Evolutionary conservation across 2,329 filamentous ascomycete species (phyloP).

Genomic region (Claviceps sp.): DNA sequence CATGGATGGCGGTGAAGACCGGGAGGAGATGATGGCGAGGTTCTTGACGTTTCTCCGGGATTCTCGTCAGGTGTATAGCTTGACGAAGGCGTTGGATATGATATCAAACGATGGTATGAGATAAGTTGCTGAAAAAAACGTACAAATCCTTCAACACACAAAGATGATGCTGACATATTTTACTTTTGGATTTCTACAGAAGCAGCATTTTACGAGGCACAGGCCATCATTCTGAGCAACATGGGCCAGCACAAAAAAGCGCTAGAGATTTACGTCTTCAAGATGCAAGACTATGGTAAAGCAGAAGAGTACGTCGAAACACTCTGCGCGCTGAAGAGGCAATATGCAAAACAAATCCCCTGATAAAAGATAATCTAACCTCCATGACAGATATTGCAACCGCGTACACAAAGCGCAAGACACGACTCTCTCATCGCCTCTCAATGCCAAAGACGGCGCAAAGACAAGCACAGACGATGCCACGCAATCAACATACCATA

Average conservation of each 20-base stretch:
- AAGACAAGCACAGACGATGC: constrained; percentile 31
- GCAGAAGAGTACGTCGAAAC: constrained; percentile 66
- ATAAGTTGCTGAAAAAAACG: too few species aligned
- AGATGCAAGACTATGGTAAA: constrained; percentile 72
- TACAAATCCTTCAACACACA: not conserved
- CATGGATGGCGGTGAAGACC: constrained; percentile 31
- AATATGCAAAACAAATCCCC: too few species aligned
- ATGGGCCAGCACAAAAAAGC: constrained; percentile 95
- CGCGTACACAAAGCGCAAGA: constrained; percentile 56
- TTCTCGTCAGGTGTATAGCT: constrained; percentile 64
- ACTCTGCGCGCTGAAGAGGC: not conserved
- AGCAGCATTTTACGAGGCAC: constrained; percentile 72
- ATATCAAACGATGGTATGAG: constrained; percentile 64
- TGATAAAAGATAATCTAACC: constrained; percentile 9
- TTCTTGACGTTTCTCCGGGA: constrained; percentile 63
- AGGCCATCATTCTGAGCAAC: constrained; percentile 81
- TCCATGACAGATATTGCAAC: constrained; percentile 62
- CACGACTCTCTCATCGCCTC: constrained; percentile 21
- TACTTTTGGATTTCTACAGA: constrained; percentile 35
- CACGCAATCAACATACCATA: constrained; percentile 77
- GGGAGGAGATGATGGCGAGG: constrained; percentile 46
- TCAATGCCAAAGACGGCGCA: constrained; percentile 20
- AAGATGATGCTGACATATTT: constrained; percentile 5
- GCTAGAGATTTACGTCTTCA: constrained; percentile 95
- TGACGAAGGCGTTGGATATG: constrained; percentile 60